Evolutionary conservation across 306 rosid genomes (phyloP).

Genomic region (Cucumis hystrix): DNA sequence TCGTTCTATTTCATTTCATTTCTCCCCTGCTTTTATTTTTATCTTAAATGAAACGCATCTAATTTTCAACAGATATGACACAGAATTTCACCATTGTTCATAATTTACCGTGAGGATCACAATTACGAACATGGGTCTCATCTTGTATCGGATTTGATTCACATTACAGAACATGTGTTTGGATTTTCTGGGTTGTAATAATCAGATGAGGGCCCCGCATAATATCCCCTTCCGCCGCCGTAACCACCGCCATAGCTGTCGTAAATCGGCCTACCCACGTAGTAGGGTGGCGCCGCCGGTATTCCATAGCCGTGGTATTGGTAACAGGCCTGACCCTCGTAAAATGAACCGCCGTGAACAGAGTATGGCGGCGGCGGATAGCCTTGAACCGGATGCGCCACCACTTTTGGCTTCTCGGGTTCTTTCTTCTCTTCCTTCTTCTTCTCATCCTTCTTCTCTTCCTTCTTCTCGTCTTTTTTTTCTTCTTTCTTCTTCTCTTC

Average conservation of each 20-base stretch:
- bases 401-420: background rate
- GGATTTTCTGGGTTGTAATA: conserved; percentile 4
- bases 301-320: conserved; percentile 15
- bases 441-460: background rate
- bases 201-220: background rate
- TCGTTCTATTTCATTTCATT: background rate
- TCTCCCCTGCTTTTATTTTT: too few relatives aligned
- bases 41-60: background rate
- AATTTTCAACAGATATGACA: background rate
- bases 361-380: background rate
- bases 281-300: background rate
- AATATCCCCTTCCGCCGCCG: conserved; percentile 9
- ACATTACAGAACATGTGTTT: background rate
- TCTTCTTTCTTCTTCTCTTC: background rate
- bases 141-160: background rate
- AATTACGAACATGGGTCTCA: background rate
- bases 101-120: background rate
- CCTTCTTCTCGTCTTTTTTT: background rate
- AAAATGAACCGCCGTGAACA: background rate
- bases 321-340: conserved; percentile 10
- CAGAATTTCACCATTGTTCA: background rate
- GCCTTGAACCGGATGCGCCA: conserved; percentile 1
- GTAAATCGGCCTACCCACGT: conserved; percentile 20
- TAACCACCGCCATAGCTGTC: conserved; percentile 14
- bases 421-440: background rate